Percentiles rank a stretch among this genome's conserved stretches.
Conservation (phyloP, 116 monocot genomes). For the Dioscorea cayenensis region DNA sequence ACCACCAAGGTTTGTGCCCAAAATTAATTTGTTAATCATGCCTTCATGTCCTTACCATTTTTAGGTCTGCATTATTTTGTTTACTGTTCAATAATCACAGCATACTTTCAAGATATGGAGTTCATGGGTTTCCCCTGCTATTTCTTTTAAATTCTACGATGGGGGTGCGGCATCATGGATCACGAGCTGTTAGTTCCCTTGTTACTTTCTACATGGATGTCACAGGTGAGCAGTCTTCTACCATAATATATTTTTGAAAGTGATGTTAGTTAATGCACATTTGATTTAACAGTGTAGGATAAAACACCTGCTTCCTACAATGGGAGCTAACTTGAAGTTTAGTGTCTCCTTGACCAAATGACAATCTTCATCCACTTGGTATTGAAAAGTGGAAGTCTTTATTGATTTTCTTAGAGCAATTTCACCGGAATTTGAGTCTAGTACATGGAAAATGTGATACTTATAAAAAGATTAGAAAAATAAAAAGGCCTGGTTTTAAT, state of each 20-base stretch:
- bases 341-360: background rate
- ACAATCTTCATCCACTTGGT: background rate
- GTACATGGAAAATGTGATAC: too few relatives aligned
- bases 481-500: too few relatives aligned
- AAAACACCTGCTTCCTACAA: too few relatives aligned
- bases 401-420: too few relatives aligned
- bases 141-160: constrained; percentile 90
- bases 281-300: background rate
- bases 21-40: background rate
- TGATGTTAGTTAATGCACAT: background rate
- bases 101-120: constrained; percentile 80
- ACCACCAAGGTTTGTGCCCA: constrained; percentile 54
- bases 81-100: constrained; percentile 22
- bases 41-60: background rate
- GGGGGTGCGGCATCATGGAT: constrained; percentile 81
- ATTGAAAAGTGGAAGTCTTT: background rate
- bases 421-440: too few relatives aligned
- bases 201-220: constrained; percentile 69
- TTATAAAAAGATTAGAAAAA: too few relatives aligned
- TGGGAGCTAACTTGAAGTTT: background rate
- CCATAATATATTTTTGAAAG: background rate
- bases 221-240: constrained; percentile 41
- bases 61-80: background rate
- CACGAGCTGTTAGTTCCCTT: constrained; percentile 71
- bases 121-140: constrained; percentile 89